Evolutionary conservation across 192 early-diverging fungal genomes (phyloP), one percentile per base, ranked within the genome.

Genomic region (Funneliformis mosseae): DNA sequence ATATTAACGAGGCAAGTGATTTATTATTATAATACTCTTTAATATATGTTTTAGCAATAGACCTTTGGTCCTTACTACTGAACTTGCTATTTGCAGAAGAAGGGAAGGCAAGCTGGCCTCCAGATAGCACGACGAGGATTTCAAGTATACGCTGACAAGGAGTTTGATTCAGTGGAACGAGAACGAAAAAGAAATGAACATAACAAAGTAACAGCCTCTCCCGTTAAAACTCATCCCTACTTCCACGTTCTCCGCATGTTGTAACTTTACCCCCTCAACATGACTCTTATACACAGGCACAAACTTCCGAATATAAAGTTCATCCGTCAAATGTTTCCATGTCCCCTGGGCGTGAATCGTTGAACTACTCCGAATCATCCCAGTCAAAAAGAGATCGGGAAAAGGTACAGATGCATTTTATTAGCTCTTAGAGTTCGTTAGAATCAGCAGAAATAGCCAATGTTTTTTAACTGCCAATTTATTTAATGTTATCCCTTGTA

Each of bases 91-190:
- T 68, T 4, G 4, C 28, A 81, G 71, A 80, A 81, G 33, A 81
- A 81, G 48, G 80, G 80, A 81, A 25, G 62, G 6, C 80, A 63
- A 81, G 0, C 9, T 64, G 71, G 71, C 42, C 71, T 81, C 25
- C 59, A 74, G 73, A 81, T 81, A 62, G 80, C 80, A 50, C 80
- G 59, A 43, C 33, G 59, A 74, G 71, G 59, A 43, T 81, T 81
- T 33, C 71, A 81, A 73, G 66, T 81, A 81, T 74, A 81, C 55
- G 74, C 80, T 21, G 59, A 43, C 45, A 81, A 74, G 27, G 80
- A 81, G 55, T 74, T 81, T 81, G 71, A 81, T 64, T 63, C 79
- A 42, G 69, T 73, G 45, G 79, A 80, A 73, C 25, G 70, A 80
- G 79, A 80, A 38, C 46, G 71, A 73, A 81, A 81, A 63, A 81